Evolutionary conservation across 164 flowering plant genomes (phyloP).

Genomic region (Piper longum): DNA sequence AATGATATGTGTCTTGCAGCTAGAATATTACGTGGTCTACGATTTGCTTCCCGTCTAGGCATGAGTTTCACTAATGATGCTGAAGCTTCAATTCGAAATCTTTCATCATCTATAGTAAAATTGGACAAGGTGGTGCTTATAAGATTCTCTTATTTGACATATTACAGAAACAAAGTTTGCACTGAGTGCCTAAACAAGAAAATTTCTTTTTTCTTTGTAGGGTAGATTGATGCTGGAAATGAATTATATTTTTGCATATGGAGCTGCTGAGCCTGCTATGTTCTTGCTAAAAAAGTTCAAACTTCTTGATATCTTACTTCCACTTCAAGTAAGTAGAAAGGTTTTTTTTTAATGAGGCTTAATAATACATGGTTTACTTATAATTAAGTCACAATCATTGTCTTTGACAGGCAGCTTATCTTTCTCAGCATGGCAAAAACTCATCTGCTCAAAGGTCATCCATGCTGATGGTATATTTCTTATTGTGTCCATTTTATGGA

Average conservation of each 20-base stretch:
- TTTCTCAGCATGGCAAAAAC: slow-evolving; percentile 27
- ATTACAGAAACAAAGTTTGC: not conserved
- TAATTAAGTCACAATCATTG: not conserved
- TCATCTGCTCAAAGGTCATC: slow-evolving; percentile 19
- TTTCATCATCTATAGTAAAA: slow-evolving; percentile 29
- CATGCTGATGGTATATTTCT: slow-evolving; percentile 69
- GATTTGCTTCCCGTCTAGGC: slow-evolving; percentile 89
- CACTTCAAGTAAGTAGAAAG: slow-evolving; percentile 59
- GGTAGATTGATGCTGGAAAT: slow-evolving; percentile 69
- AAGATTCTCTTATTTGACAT: not conserved
- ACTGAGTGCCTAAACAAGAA: not conserved
- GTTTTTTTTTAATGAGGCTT: not conserved
- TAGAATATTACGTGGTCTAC: slow-evolving; percentile 77
- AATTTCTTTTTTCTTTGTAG: slow-evolving; percentile 21
- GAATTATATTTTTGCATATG: slow-evolving; percentile 85
- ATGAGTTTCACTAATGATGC: slow-evolving; percentile 56
- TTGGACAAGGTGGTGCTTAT: slow-evolving; percentile 42
- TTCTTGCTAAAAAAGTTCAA: slow-evolving; percentile 47
- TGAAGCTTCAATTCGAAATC: slow-evolving; percentile 42
- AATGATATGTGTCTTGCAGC: slow-evolving; percentile 31
- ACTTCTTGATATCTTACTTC: slow-evolving; percentile 57
- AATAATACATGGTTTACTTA: not conserved
- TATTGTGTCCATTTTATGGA: not conserved
- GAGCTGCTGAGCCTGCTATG: slow-evolving; percentile 77
- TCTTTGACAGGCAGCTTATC: slow-evolving; percentile 55